These are phyloP conservation scores for Pelargonium nanum DNA, from an alignment of 345 rosid genomes.

Conservation along the genomic window DNA sequence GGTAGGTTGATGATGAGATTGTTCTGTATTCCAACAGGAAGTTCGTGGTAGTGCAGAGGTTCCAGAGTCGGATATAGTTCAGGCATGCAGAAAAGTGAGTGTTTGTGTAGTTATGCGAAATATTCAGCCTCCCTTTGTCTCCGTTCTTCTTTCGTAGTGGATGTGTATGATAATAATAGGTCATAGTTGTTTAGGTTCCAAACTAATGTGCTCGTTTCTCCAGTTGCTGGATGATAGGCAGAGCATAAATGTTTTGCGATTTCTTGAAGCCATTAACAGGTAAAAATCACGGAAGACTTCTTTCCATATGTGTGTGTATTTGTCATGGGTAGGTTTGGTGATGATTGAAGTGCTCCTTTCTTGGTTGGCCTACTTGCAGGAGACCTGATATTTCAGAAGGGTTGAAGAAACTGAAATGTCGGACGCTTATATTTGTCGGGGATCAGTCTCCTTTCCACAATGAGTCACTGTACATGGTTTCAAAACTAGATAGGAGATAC, in stretches of 20 bases:
- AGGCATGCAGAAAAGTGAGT: conserved; percentile 78
- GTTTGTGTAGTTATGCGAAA: neutral
- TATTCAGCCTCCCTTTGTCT: too few species aligned
- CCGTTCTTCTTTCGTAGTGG: neutral
- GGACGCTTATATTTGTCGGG: conserved; percentile 80
- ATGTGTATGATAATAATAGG: neutral
- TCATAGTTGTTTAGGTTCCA: conserved; percentile 4
- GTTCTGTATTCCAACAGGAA: conserved; percentile 47
- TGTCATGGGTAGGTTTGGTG: neutral
- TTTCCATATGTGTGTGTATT: neutral
- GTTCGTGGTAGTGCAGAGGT: conserved; percentile 71
- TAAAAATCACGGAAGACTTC: conserved; percentile 1
- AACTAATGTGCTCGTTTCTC: conserved; percentile 7
- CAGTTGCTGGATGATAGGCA: conserved; percentile 88
- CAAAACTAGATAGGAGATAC: conserved; percentile 73
- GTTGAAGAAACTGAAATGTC: conserved; percentile 67
- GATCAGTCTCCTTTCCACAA: conserved; percentile 84
- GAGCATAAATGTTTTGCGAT: conserved; percentile 49
- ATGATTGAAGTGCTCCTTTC: conserved; percentile 1
- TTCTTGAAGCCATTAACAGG: conserved; percentile 64
- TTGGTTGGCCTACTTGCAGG: conserved; percentile 26
- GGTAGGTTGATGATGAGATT: conserved; percentile 7
- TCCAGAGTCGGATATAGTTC: conserved; percentile 87
- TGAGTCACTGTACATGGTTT: conserved; percentile 73
- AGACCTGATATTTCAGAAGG: conserved; percentile 73